A percentile compares a stretch with the other conserved stretches of the same genome.
Evolutionary conservation across 208 protist genomes (phyloP).

Genomic region (Crithidia expoeki): DNA sequence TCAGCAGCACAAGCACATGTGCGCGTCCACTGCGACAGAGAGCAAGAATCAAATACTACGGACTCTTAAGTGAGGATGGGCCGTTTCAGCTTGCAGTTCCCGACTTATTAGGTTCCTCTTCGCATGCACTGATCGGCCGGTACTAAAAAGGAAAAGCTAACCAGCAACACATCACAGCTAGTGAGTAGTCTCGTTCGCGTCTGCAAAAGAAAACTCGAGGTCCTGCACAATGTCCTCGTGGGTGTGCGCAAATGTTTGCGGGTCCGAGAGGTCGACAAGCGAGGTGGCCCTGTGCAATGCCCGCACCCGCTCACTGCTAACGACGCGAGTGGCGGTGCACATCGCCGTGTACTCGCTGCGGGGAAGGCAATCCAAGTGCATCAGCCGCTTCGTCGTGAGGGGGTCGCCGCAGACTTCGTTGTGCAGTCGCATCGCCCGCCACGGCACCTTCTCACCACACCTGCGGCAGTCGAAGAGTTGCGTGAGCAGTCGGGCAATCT

Average conservation of each 20-base stretch:
- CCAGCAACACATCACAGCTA: neutral
- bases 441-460: constrained; percentile 60
- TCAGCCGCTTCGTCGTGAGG: constrained; percentile 43
- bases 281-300: constrained; percentile 50
- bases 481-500: constrained; percentile 14
- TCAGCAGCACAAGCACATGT: too few species aligned
- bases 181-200: neutral
- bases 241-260: constrained; percentile 82
- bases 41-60: too few species aligned
- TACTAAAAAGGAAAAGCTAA: too few species aligned
- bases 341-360: constrained; percentile 73
- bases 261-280: constrained; percentile 75
- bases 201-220: constrained; percentile 53
- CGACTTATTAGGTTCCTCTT: too few species aligned
- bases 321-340: constrained; percentile 40
- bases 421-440: constrained; percentile 59
- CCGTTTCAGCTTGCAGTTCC: too few species aligned
- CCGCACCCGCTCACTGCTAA: constrained; percentile 32
- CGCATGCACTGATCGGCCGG: too few species aligned
- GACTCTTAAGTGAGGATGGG: too few species aligned
- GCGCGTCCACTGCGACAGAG: too few species aligned
- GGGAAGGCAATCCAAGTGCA: constrained; percentile 69
- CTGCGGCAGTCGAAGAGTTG: constrained; percentile 49
- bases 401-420: constrained; percentile 67
- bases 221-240: constrained; percentile 81